Percentiles rank a stretch among this genome's conserved stretches.
Evolutionary conservation across 2,329 filamentous ascomycete genomes (phyloP).

Genomic region (Pseudopithomyces chartarum): DNA sequence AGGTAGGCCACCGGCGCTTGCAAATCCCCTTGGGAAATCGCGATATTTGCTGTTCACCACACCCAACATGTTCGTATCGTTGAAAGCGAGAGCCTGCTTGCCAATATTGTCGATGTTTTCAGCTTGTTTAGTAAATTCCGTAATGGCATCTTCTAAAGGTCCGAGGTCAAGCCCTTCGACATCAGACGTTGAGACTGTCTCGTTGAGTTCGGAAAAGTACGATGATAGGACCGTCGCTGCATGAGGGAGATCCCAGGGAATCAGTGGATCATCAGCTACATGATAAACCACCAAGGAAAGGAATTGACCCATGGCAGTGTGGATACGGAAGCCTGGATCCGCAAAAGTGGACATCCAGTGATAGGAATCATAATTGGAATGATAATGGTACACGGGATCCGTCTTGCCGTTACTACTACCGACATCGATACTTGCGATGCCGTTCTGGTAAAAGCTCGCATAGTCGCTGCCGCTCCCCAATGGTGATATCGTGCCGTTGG

Average conservation of each 20-base stretch:
- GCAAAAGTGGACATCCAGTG: slow-evolving; percentile 27
- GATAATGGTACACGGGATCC: slow-evolving; percentile 31
- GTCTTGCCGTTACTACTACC: slow-evolving; percentile 17
- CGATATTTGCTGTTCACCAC: slow-evolving; percentile 25
- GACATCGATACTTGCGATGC: slow-evolving; percentile 34
- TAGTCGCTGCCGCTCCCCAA: slow-evolving; percentile 50
- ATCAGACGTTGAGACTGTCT: slow-evolving; percentile 15
- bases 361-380: slow-evolving; percentile 29
- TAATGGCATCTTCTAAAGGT: slow-evolving; percentile 16
- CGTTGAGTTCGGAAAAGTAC: slow-evolving; percentile 25
- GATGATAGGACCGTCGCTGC: slow-evolving; percentile 19
- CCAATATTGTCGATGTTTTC: slow-evolving; percentile 13
- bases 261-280: slow-evolving; percentile 21
- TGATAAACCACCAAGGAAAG: slow-evolving; percentile 24
- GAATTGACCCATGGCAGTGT: slow-evolving; percentile 26
- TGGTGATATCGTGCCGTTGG: slow-evolving; percentile 37
- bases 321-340: slow-evolving; percentile 26
- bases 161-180: slow-evolving; percentile 17
- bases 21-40: slow-evolving; percentile 24
- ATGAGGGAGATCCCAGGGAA: slow-evolving; percentile 26
- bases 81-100: slow-evolving; percentile 12
- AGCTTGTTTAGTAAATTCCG: slow-evolving; percentile 17
- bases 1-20: slow-evolving; percentile 20
- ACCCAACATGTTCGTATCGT: slow-evolving; percentile 14
- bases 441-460: slow-evolving; percentile 47